A percentile compares a stretch with the other conserved stretches of the same genome.
Conservation (phyloP, 2,329 filamentous ascomycete species). For the Tolypocladium nubicola region DNA sequence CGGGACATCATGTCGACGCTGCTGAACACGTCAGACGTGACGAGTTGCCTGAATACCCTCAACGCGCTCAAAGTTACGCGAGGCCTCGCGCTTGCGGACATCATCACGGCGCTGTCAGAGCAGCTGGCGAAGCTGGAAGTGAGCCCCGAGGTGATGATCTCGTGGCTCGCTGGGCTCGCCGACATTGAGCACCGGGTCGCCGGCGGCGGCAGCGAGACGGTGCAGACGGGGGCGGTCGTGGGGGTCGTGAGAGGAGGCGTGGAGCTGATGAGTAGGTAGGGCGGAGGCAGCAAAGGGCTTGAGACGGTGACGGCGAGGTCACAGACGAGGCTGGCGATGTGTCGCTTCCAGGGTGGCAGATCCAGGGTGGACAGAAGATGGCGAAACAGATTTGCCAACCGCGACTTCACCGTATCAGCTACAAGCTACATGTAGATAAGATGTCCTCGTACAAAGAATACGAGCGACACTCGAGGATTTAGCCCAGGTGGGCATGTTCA, state of each 20-base stretch:
- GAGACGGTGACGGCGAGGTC: background rate
- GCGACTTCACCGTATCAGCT: too few species aligned
- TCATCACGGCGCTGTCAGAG: slow-evolving; percentile 76
- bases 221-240: slow-evolving; percentile 89
- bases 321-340: background rate
- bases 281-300: background rate
- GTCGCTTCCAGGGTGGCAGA: too few species aligned
- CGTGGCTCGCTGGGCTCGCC: slow-evolving; percentile 83
- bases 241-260: slow-evolving; percentile 81
- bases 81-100: slow-evolving; percentile 85
- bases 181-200: slow-evolving; percentile 89
- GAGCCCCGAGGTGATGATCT: slow-evolving; percentile 73
- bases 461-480: too few species aligned
- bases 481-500: too few species aligned
- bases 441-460: too few species aligned
- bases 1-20: slow-evolving; percentile 74
- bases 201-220: slow-evolving; percentile 72
- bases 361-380: too few species aligned
- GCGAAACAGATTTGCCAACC: too few species aligned
- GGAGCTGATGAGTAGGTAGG: slow-evolving; percentile 46
- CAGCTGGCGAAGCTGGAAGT: slow-evolving; percentile 77
- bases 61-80: slow-evolving; percentile 78
- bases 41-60: slow-evolving; percentile 77
- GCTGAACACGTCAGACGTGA: slow-evolving; percentile 76
- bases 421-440: too few species aligned